phyloP scores from a whole-genome alignment of 345 rosid genomes.

The Euphorbia peplus region DNA sequence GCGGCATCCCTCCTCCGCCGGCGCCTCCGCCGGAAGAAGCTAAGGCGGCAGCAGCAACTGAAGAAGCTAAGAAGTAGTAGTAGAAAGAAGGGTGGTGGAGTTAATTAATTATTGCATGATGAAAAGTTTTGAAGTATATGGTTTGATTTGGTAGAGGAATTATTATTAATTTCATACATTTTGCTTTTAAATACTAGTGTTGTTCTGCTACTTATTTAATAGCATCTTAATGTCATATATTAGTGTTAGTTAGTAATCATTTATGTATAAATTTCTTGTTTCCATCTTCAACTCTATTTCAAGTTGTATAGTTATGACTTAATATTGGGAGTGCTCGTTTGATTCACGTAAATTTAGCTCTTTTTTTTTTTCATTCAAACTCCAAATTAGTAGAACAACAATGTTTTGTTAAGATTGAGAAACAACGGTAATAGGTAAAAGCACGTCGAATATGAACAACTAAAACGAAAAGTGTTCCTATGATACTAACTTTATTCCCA shows the following conservation, averaged over 20 bases:
- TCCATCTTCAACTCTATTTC: neutral
- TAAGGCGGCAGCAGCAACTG: conserved; percentile 27
- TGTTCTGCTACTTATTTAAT: too few species aligned
- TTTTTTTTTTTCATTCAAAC: too few species aligned
- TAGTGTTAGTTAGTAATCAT: neutral
- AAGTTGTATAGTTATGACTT: too few species aligned
- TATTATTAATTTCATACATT: neutral
- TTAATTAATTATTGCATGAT: neutral
- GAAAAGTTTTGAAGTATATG: neutral
- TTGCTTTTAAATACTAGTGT: neutral
- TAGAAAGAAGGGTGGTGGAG: neutral
- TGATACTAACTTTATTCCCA: too few species aligned
- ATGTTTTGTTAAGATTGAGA: too few species aligned
- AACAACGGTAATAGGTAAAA: too few species aligned
- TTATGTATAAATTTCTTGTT: neutral
- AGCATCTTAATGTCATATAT: too few species aligned
- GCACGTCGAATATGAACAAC: too few species aligned
- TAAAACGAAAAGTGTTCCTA: too few species aligned
- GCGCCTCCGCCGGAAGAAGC: conserved; percentile 29
- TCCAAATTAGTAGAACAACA: too few species aligned
- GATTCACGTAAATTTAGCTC: too few species aligned
- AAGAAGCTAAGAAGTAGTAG: conserved; percentile 40
- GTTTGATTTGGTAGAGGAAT: neutral
- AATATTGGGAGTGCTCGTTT: too few species aligned
- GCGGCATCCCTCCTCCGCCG: conserved; percentile 48